Percentiles rank a stretch among this genome's conserved stretches.
phyloP scores from a whole-genome alignment of 495 filamentous ascomycete species.

The Cladorrhinum samala region DNA sequence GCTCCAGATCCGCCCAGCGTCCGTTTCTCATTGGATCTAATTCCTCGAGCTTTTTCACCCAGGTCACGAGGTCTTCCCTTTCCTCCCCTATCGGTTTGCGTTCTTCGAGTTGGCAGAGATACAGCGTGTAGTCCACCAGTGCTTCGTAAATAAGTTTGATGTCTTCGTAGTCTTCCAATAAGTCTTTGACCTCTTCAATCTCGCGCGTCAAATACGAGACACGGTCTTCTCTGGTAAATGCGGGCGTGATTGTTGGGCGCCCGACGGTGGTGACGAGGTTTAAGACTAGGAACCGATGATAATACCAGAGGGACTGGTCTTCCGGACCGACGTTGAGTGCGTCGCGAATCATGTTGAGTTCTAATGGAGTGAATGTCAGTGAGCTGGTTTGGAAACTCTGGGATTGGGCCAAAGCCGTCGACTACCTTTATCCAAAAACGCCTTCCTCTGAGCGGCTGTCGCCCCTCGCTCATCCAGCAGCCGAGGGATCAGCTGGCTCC shows the following conservation, averaged over 20 bases:
- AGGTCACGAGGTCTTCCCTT: conserved; percentile 44
- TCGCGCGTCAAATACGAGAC: conserved; percentile 60
- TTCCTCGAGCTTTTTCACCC: conserved; percentile 57
- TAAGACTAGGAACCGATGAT: conserved; percentile 77
- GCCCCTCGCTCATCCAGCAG: conserved; percentile 64
- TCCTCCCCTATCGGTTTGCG: conserved; percentile 30
- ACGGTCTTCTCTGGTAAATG: conserved; percentile 56
- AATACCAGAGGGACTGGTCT: conserved; percentile 94
- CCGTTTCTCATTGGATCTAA: conserved; percentile 66
- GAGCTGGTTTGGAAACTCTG: not conserved
- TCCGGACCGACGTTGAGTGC: conserved; percentile 81
- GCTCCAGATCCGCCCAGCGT: conserved; percentile 61
- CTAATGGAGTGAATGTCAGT: conserved; percentile 25
- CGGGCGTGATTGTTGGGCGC: conserved; percentile 54
- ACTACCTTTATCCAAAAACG: conserved; percentile 70
- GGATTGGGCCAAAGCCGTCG: too few species aligned
- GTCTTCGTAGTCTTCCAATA: conserved; percentile 67
- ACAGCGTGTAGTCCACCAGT: conserved; percentile 56
- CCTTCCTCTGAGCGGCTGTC: conserved; percentile 52
- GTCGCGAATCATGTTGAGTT: conserved; percentile 66
- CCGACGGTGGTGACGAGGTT: conserved; percentile 40
- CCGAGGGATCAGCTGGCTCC: conserved; percentile 72
- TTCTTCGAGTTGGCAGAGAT: conserved; percentile 41
- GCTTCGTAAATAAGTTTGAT: conserved; percentile 78
- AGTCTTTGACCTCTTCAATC: conserved; percentile 61